These are phyloP conservation scores for Cryptomeria japonica DNA, from an alignment of 75 land plant species.

Conservation along the genomic window DNA sequence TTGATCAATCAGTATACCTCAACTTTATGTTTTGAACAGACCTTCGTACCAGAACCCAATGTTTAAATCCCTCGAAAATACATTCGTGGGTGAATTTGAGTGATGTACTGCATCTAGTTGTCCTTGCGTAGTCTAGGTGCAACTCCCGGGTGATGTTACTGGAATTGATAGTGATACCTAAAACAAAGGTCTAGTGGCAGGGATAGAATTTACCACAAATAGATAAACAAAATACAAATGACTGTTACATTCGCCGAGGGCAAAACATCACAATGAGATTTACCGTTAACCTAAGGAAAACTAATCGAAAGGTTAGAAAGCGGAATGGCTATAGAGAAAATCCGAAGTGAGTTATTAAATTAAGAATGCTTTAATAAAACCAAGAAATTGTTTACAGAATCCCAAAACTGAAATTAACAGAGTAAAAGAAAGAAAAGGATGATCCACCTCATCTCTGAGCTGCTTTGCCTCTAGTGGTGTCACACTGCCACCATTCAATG, in stretches of 20 bases:
- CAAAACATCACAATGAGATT: background rate
- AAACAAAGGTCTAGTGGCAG: background rate
- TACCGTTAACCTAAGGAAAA: background rate
- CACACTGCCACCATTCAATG: conserved; percentile 27
- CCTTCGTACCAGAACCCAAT: too few relatives aligned
- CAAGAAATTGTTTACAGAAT: background rate
- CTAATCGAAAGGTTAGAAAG: background rate
- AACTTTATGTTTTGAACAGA: background rate
- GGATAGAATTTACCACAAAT: background rate
- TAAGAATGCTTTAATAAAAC: background rate
- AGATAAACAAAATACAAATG: too few relatives aligned
- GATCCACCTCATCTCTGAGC: conserved; percentile 38
- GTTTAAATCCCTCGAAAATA: background rate
- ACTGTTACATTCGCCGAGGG: background rate
- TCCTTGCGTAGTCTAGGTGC: background rate
- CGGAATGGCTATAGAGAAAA: background rate
- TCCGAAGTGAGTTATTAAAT: background rate
- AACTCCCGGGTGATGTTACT: background rate
- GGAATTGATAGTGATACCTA: background rate
- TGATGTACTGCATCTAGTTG: background rate
- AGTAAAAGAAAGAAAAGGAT: background rate
- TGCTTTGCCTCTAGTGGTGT: conserved; percentile 26
- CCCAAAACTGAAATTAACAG: background rate
- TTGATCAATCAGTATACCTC: background rate
- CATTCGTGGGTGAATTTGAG: background rate